A percentile compares a stretch with the other conserved stretches of the same genome.
These are phyloP conservation scores for Diaporthe sp. DNA, from an alignment of 2,329 filamentous ascomycete species.

Conservation along the genomic window DNA sequence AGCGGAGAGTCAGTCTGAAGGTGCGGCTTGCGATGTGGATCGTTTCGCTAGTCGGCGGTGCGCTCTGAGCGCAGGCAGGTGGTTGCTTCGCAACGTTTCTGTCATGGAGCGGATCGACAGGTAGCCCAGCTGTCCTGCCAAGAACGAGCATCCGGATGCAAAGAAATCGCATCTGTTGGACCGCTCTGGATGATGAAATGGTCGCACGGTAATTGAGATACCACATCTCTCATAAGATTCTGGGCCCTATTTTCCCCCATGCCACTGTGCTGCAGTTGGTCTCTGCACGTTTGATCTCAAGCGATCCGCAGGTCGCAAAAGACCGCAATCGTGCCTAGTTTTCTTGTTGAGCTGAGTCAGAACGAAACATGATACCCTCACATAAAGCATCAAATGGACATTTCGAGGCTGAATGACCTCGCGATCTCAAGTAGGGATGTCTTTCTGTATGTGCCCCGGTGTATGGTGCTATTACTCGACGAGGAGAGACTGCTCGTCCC, in stretches of 20 bases:
- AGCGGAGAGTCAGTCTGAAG: slow-evolving; percentile 86
- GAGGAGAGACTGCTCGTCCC: background rate
- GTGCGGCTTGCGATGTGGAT: slow-evolving; percentile 96
- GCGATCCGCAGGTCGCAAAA: too few species aligned
- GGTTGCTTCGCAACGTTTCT: background rate
- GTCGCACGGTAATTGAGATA: background rate
- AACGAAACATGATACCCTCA: slow-evolving; percentile 4
- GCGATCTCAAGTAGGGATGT: background rate
- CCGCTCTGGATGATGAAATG: background rate
- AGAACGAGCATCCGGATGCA: background rate
- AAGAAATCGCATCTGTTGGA: background rate
- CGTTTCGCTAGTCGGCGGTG: slow-evolving; percentile 86
- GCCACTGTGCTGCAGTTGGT: too few species aligned
- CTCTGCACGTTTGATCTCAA: too few species aligned
- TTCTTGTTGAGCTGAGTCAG: too few species aligned
- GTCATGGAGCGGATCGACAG: background rate
- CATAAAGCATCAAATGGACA: background rate
- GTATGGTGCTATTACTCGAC: background rate
- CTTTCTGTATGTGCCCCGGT: background rate
- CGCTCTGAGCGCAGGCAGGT: slow-evolving; percentile 69
- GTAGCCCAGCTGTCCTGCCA: too few species aligned
- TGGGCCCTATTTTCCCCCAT: too few species aligned
- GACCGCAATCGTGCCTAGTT: too few species aligned
- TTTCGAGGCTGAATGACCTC: background rate
- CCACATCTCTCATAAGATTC: background rate